Base-by-base conservation (phyloP, 805 yeast species). In the Komagataella populi region DNA sequence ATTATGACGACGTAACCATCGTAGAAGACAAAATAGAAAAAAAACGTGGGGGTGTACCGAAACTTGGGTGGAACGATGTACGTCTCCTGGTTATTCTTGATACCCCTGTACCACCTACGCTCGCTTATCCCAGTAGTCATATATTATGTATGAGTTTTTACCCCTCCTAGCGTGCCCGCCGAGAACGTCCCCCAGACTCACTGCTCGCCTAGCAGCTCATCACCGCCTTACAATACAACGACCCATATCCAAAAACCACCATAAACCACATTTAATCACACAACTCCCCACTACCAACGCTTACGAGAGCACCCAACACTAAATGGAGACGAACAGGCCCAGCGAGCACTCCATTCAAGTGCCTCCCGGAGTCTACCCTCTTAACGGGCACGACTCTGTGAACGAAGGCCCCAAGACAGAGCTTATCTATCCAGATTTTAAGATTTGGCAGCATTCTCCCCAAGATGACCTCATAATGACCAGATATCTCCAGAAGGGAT, bases 401-500 rank as follows among this genome's bases (percentile, higher is more conserved):
- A 30, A 30, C 39, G 39, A 30, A 30, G 39, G 39, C 5, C n/a
- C n/a, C 39, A 30, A 30, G 14, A 30, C 39, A 30, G 39, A 30
- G 39, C 39, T 30, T 30, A 30, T 30, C 6, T 84, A 75, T 57
- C 95, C 95, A 0, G 95, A 86, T 62, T 85, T 78, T 60, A 66
- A 64, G 45, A 83, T 88, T 0, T 87, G 95, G 93, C 67, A 68
- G 45, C 87, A 81, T 57, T 71, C 74, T 5, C 55, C 70, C 7
- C 70, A 69, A 8, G 88, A 83, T 53, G 81, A 78, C 56, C 70
- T 66, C 3, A 63, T 78, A 23, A 74, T 83, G 59, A 71, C 74
- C 49, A 74, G 70, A 39, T 71, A 74, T 59, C 68, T 87, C 46
- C 87, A 83, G 56, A 80, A 83, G 58, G 96, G 96, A 6, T 80